Conservation (phyloP, 2,329 filamentous ascomycete genomes). For the Xylaria sp. region DNA sequence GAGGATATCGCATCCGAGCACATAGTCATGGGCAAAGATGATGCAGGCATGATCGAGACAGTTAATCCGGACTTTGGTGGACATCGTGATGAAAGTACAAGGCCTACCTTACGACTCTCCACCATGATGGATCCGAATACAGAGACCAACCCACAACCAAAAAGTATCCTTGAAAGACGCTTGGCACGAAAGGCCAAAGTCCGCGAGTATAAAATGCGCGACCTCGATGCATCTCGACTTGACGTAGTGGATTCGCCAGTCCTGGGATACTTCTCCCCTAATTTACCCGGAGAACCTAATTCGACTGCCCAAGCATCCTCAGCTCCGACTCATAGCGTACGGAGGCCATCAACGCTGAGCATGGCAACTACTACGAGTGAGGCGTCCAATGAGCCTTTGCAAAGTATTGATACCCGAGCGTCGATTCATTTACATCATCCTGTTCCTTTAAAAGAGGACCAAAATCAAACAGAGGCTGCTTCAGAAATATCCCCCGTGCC, state of each 20-base stretch:
- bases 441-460: not conserved
- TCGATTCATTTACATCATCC: not conserved
- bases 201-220: conserved; percentile 40
- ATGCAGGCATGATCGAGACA: not conserved
- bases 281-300: conserved; percentile 18
- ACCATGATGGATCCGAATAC: not conserved
- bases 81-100: not conserved
- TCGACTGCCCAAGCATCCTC: conserved; percentile 21
- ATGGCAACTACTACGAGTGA: conserved; percentile 10
- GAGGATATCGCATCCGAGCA: not conserved
- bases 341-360: conserved; percentile 17
- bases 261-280: conserved; percentile 40
- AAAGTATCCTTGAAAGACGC: conserved; percentile 40
- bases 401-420: not conserved
- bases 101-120: conserved; percentile 7
- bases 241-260: conserved; percentile 38
- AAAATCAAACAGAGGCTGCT: not conserved
- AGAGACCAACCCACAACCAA: conserved; percentile 18
- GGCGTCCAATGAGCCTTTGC: conserved; percentile 8
- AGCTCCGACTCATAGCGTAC: conserved; percentile 16
- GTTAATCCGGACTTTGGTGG: not conserved
- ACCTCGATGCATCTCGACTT: conserved; percentile 38
- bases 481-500: not conserved
- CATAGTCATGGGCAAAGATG: not conserved
- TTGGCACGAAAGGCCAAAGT: conserved; percentile 41